Evolutionary conservation across 1,284 basidiomycete genomes (phyloP).

Genomic region (Testicularia cyperi): DNA sequence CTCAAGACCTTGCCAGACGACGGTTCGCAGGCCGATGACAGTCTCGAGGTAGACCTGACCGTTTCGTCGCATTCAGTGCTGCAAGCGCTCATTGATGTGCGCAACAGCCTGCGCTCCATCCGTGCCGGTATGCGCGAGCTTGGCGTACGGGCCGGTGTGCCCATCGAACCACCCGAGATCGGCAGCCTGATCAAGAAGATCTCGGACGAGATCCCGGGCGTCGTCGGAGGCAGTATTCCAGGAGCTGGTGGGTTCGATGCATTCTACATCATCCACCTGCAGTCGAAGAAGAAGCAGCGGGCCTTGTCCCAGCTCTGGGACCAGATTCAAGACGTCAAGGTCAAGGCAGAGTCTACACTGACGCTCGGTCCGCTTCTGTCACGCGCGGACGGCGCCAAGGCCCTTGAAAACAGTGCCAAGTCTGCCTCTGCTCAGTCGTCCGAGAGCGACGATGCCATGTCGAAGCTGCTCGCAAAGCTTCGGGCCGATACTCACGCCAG

Average conservation of each 20-base stretch:
- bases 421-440: not conserved
- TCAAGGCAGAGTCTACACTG: slow-evolving; percentile 17
- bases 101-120: slow-evolving; percentile 67
- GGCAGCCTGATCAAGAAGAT: slow-evolving; percentile 82
- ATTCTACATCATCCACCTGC: slow-evolving; percentile 74
- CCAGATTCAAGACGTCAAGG: slow-evolving; percentile 23
- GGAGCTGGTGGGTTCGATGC: slow-evolving; percentile 98
- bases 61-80: slow-evolving; percentile 13
- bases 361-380: slow-evolving; percentile 28
- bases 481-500: slow-evolving; percentile 53
- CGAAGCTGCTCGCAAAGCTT: slow-evolving; percentile 63
- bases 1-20: slow-evolving; percentile 16
- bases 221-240: slow-evolving; percentile 92
- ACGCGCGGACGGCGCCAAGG: slow-evolving; percentile 22
- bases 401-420: not conserved
- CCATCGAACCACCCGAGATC: slow-evolving; percentile 89
- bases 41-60: slow-evolving; percentile 5
- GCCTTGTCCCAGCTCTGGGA: slow-evolving; percentile 32
- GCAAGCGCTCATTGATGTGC: slow-evolving; percentile 41
- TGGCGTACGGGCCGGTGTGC: slow-evolving; percentile 76
- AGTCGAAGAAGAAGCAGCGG: slow-evolving; percentile 4
- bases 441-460: slow-evolving; percentile 9
- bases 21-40: slow-evolving; percentile 1
- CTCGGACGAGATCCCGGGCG: slow-evolving; percentile 70
- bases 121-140: slow-evolving; percentile 82